Evolutionary conservation across 768 basidiomycete genomes (phyloP), one percentile per base, ranked within the genome.

Genomic region (Mycena olivaceomarginata): DNA sequence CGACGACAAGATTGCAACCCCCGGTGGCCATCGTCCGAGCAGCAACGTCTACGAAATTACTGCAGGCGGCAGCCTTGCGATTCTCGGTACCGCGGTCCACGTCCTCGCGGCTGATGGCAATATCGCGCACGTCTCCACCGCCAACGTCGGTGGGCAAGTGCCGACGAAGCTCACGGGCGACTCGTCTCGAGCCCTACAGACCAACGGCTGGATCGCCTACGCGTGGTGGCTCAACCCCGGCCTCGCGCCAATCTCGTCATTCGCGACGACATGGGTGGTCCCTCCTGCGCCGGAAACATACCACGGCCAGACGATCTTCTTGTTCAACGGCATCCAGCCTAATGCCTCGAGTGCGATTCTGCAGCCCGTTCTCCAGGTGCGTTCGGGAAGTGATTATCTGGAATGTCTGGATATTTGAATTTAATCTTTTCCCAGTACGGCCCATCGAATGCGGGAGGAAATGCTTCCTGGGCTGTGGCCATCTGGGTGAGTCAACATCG

Each of bases 271-370:
- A 1, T 78, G 74, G 77, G 66, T 37, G 11, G 74, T 76, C 25
- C 77, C 77, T 10, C 70, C 77, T 12, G 66, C 69, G 18, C 77
- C 77, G 6, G 70, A 56, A 4, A 43, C 73, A 2, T 51, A 79
- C 46, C 37, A 72, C 43, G 70, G 57, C 2, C 77, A 79, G 77
- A 79, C 77, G 0, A 57, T 75, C 22, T 79, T 79, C 59, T 22
- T 79, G 11, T 79, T 79, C 70, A 79, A 79, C 60, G 62, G 57
- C 2, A 67, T 79, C 9, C 56, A 76, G 70, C 77, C 77, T 51
- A 65, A 67, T 37, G 22, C 20, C 1, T 46, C 48, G 11, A 15
- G 18, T 40, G 63, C 75, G 7, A 71, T 76, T 46, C 31, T 76
- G 9, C 75, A 76, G 51, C 75, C 75, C 0, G 75, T 76, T 13